Evolutionary conservation across 2,329 filamentous ascomycete genomes (phyloP), one percentile per base, ranked within the genome.

Genomic region (Nannizziopsis arthrosporioides): DNA sequence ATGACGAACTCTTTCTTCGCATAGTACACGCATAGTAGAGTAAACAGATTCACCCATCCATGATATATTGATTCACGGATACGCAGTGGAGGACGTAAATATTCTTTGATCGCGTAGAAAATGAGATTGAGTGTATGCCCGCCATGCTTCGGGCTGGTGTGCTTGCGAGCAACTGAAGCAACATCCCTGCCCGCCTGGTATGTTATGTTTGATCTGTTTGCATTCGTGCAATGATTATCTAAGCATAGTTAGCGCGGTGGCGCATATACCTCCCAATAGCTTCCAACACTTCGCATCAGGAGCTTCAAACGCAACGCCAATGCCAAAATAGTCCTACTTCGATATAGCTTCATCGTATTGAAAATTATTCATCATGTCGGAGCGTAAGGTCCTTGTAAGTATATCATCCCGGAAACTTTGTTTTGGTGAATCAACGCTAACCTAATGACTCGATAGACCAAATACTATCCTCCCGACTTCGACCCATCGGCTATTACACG

Each of bases 401-500:
- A 36, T 17, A 32, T 4, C 4, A 18, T 32, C 2, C n/a, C 35
- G n/a, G n/a, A n/a, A 30, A 17, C 1, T 19, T 19, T 40, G 17
- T 11, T 1, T 18, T 36, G 10, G 19, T 31, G n/a, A 35, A 38
- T 19, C 15, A 27, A 12, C 31, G 12, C 42, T 44, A 30, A 44
- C 15, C 1, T 15, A n/a, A 34, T 40, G 48, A 7, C 22, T 27
- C 7, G 22, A 53, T 37, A 41, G 22, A 59, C 61, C 59, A 67
- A 69, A 53, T 66, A 70, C 68, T 81, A 80, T 57, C 68, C 84
- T 67, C 72, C 82, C 3, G 87, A 96, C 65, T 98, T 96, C 67
- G 92, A 98, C 67, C 90, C 90, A 10, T 80, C 80, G 19, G 81
- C 84, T 59, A 78, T 96, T 67, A 75, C 76, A 19, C 80, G 85